Evolutionary conservation across 2,329 filamentous ascomycete genomes (phyloP).

Genomic region (Polychaeton citri): DNA sequence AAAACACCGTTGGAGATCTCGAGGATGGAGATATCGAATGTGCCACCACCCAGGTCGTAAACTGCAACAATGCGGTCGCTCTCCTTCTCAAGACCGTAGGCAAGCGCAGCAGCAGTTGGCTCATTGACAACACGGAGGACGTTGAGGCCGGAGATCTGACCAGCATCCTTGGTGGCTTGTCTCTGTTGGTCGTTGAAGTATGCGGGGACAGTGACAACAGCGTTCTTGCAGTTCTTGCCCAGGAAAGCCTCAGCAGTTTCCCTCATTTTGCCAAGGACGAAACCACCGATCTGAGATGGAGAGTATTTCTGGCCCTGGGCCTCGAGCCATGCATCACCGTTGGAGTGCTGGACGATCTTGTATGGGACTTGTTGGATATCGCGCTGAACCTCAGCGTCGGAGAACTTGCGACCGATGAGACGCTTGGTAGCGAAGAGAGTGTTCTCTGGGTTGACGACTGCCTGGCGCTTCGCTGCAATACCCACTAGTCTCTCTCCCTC

Average conservation of each 20-base stretch:
- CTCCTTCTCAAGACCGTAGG: slow-evolving; percentile 94
- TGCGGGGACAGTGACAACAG: slow-evolving; percentile 89
- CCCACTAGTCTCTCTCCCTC: slow-evolving; percentile 93
- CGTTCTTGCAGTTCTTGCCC: slow-evolving; percentile 83
- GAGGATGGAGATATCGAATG: slow-evolving; percentile 96
- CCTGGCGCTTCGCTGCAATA: slow-evolving; percentile 95
- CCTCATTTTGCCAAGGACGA: slow-evolving; percentile 97
- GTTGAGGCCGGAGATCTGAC: slow-evolving; percentile 90
- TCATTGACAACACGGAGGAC: slow-evolving; percentile 97
- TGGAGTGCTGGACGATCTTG: slow-evolving; percentile 95
- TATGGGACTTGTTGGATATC: slow-evolving; percentile 97
- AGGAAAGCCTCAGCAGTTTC: slow-evolving; percentile 93
- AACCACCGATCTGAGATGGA: slow-evolving; percentile 94
- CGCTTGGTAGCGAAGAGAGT: slow-evolving; percentile 97
- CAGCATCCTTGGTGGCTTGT: slow-evolving; percentile 95
- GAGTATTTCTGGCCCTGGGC: slow-evolving; percentile 92
- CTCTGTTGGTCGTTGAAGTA: slow-evolving; percentile 99
- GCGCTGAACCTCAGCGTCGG: slow-evolving; percentile 82
- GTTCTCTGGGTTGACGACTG: slow-evolving; percentile 96
- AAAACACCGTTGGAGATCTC: slow-evolving; percentile 98
- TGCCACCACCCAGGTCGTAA: slow-evolving; percentile 97
- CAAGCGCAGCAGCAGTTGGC: slow-evolving; percentile 87
- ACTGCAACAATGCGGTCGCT: slow-evolving; percentile 80
- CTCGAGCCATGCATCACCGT: slow-evolving; percentile 92
- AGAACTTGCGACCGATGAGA: slow-evolving; percentile 96